Evolutionary conservation across 2,329 filamentous ascomycete species (phyloP), one percentile per base, ranked within the genome.

Genomic region (Claviceps digitariae): DNA sequence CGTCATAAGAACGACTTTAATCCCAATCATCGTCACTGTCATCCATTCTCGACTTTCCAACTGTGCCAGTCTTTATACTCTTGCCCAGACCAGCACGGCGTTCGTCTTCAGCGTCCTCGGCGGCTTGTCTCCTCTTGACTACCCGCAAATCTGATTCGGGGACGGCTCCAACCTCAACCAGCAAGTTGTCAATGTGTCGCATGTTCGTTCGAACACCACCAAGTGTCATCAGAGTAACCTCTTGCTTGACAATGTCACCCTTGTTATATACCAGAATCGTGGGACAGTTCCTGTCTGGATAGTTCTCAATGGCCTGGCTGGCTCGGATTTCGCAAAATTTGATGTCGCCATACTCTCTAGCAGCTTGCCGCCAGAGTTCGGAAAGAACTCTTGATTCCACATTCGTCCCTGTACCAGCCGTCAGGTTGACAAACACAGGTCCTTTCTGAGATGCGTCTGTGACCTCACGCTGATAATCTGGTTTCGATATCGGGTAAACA

Each of bases 251-350:
- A 59, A 98, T 95, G 65, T 98, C 88, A 20, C 89, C 90, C 62
- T 95, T 89, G 65, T 84, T 86, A 71, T 98, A 98, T 0, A 95
- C 80, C 57, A 98, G 66, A 38, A 98, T 89, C 0, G 93, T 98
- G 1, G 93, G 93, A 54, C 90, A 95, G 67, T 98, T 98, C 54
- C 80, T 79, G 63, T 97, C 93, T 1, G 93, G 93, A 68, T 98
- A 98, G 43, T 89, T 89, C 67, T 97, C 93, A 61, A 98, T 96
- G 54, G 93, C 95, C 72, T 96, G 82, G 64, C 89, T 84, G 7
- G 84, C 93, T 60, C 84, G 81, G 60, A 98, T 97, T 72, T 97
- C 88, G 67, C 91, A 97, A 70, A 98, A 98, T 71, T 98, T 98
- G 67, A 98, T 75, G 59, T 98, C 91, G 21, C 90, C 89, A 64